A percentile compares a stretch with the other conserved stretches of the same genome.
Evolutionary conservation across 177 flowering plant genomes (phyloP).

Genomic region (Vitis hybrid): DNA sequence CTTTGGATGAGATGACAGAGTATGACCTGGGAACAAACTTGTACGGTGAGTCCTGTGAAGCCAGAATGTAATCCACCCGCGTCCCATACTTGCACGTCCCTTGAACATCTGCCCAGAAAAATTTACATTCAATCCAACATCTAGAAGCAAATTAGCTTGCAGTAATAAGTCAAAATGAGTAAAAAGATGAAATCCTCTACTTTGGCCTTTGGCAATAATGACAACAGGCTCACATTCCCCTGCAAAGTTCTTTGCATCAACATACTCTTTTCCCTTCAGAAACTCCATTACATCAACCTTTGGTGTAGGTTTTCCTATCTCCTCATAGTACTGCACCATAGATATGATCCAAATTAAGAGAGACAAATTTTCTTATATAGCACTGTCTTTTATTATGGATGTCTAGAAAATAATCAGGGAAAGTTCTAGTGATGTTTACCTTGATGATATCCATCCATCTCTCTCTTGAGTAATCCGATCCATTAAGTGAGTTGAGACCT

Average conservation of each 20-base stretch:
- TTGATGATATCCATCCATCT: constrained; percentile 92
- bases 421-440: constrained; percentile 33
- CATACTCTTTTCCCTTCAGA: constrained; percentile 64
- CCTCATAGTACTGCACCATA: constrained; percentile 74
- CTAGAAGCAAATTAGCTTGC: background rate
- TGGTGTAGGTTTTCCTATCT: constrained; percentile 92
- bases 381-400: background rate
- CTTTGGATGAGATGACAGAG: constrained; percentile 86
- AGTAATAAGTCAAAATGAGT: background rate
- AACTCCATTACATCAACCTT: constrained; percentile 80
- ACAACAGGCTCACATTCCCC: constrained; percentile 94
- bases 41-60: constrained; percentile 71
- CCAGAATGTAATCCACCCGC: constrained; percentile 79
- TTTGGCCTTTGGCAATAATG: constrained; percentile 95
- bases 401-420: background rate
- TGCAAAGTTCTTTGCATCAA: constrained; percentile 80
- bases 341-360: background rate
- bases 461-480: constrained; percentile 77
- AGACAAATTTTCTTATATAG: too few species aligned
- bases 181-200: constrained; percentile 30
- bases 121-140: background rate
- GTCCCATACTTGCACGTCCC: constrained; percentile 99
- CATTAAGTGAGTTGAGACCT: constrained; percentile 85
- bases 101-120: constrained; percentile 64
- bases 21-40: constrained; percentile 86